phyloP scores from a whole-genome alignment of 176 grass and related monocot species.

The sorghum (Sorghum bicolor) region DNA sequence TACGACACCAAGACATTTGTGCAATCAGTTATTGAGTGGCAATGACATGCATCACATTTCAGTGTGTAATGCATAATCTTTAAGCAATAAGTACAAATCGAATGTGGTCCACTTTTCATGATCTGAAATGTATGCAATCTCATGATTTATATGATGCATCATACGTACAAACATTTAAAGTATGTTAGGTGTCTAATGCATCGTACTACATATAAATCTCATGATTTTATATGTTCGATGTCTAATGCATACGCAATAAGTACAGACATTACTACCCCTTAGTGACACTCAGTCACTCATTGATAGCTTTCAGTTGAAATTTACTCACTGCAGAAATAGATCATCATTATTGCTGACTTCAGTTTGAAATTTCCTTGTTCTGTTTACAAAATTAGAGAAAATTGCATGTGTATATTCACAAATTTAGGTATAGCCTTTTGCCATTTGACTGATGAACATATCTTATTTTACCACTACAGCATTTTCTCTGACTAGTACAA shows the following conservation, averaged over 20 bases:
- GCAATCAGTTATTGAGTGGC: background rate
- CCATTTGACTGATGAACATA: background rate
- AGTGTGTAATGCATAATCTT: background rate
- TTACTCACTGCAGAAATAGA: background rate
- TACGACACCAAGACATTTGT: background rate
- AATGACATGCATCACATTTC: background rate
- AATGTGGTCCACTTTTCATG: background rate
- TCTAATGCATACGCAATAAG: background rate
- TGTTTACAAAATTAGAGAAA: background rate
- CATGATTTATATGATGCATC: background rate
- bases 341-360: background rate
- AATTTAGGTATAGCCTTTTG: background rate
- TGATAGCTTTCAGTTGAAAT: conserved; percentile 3
- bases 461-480: background rate
- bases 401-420: background rate
- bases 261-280: background rate
- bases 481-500: background rate
- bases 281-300: background rate
- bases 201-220: background rate
- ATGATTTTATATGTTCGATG: background rate
- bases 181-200: background rate
- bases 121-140: background rate
- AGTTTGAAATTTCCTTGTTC: background rate
- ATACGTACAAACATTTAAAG: background rate
- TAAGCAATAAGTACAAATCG: background rate